A percentile compares a stretch with the other conserved stretches of the same genome.
Conservation (phyloP, 352 stramenopile species). For the Peronospora destructor region DNA sequence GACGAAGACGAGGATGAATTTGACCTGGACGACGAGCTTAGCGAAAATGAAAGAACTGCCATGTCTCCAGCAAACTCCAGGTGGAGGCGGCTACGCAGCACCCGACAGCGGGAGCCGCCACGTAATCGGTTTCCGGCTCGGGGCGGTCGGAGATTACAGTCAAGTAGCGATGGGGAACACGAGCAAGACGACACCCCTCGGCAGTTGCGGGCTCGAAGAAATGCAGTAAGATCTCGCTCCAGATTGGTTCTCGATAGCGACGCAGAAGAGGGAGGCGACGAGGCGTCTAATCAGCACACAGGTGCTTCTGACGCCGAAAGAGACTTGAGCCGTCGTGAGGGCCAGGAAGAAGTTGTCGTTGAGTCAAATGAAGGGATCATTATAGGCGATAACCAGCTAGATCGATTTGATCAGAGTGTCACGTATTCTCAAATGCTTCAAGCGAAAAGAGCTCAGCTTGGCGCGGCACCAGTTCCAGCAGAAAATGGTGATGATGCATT, state of each 20-base stretch:
- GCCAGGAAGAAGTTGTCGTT: slow-evolving; percentile 46
- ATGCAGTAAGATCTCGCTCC: slow-evolving; percentile 20
- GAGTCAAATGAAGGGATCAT: slow-evolving; percentile 81
- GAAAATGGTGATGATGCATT: slow-evolving; percentile 36
- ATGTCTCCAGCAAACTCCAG: slow-evolving; percentile 38
- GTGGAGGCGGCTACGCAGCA: slow-evolving; percentile 33
- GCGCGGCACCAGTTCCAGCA: slow-evolving; percentile 15
- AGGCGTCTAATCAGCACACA: slow-evolving; percentile 4
- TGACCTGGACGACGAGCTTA: slow-evolving; percentile 42
- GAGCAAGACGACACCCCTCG: slow-evolving; percentile 22
- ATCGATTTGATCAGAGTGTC: slow-evolving; percentile 64
- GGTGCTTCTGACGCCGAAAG: slow-evolving; percentile 8
- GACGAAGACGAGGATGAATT: slow-evolving; percentile 49
- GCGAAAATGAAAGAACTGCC: slow-evolving; percentile 35
- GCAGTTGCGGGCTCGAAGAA: slow-evolving; percentile 22
- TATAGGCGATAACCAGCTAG: slow-evolving; percentile 73
- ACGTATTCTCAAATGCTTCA: slow-evolving; percentile 66
- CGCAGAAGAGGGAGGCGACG: slow-evolving; percentile 18
- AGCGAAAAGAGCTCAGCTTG: slow-evolving; percentile 38
- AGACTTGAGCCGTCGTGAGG: slow-evolving; percentile 12
- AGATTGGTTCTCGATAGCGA: slow-evolving; percentile 27
- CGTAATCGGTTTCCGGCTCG: slow-evolving; percentile 28
- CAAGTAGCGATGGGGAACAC: slow-evolving; percentile 12
- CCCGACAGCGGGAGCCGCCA: slow-evolving; percentile 14
- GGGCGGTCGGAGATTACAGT: slow-evolving; percentile 33